Conservation (phyloP, 2,329 filamentous ascomycete genomes). For the Trichoderma gracile region DNA sequence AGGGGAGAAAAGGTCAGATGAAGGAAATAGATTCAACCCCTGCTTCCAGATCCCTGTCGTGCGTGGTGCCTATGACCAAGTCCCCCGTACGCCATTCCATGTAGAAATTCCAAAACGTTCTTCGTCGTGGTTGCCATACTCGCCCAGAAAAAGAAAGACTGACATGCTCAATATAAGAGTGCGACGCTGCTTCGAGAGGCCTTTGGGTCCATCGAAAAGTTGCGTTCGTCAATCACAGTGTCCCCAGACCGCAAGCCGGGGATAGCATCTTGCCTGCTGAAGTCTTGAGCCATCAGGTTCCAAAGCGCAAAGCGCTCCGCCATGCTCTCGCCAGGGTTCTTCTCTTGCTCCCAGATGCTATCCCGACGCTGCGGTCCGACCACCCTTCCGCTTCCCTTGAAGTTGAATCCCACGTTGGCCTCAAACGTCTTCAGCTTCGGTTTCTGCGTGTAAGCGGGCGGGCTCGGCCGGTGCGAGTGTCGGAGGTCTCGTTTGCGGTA, state of each 20-base stretch:
- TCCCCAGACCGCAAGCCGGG: constrained; percentile 41
- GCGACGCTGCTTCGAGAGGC: neutral
- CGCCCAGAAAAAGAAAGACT: neutral
- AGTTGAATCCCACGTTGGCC: neutral
- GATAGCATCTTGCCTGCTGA: constrained; percentile 40
- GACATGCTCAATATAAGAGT: neutral
- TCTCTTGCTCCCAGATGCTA: constrained; percentile 21
- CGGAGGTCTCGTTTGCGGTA: constrained; percentile 43
- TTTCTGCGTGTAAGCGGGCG: constrained; percentile 32
- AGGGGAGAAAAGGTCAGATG: neutral
- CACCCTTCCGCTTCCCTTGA: constrained; percentile 2
- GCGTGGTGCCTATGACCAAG: constrained; percentile 17
- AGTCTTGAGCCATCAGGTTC: constrained; percentile 42
- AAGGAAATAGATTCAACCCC: neutral
- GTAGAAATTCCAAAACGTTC: neutral
- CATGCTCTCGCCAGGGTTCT: constrained; percentile 31
- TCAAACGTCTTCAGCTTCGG: constrained; percentile 28
- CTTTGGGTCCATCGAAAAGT: constrained; percentile 34
- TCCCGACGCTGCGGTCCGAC: constrained; percentile 9
- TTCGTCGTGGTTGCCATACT: neutral
- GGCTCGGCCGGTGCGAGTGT: constrained; percentile 29
- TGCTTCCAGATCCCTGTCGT: constrained; percentile 1
- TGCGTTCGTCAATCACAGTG: constrained; percentile 44
- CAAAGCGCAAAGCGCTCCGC: constrained; percentile 39
- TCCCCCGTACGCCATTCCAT: neutral